Evolutionary conservation across 805 yeast species (phyloP).

Genomic region (Monosporozyma servazzii): DNA sequence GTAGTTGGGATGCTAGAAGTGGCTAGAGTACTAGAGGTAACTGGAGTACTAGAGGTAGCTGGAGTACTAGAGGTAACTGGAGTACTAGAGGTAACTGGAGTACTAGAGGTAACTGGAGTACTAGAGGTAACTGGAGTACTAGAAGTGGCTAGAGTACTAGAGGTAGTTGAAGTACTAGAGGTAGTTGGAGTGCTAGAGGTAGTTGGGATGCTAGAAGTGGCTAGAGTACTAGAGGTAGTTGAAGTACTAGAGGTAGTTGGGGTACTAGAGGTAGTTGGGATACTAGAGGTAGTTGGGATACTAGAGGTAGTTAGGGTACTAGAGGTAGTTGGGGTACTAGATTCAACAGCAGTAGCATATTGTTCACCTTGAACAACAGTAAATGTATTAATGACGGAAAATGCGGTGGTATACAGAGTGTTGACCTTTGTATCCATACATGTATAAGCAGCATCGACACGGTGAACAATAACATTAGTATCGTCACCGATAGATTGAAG

Average conservation of each 20-base stretch:
- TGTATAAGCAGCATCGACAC: slow-evolving; percentile 12
- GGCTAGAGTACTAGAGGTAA: no score
- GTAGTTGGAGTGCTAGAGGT: slow-evolving; percentile 5
- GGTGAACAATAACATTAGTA: slow-evolving; percentile 16
- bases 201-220: slow-evolving; percentile 2
- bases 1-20: no score
- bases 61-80: no score
- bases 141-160: slow-evolving; percentile 1
- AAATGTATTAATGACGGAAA: slow-evolving; percentile 7
- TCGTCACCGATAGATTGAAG: slow-evolving; percentile 23
- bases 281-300: slow-evolving; percentile 9
- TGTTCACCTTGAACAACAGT: slow-evolving; percentile 10
- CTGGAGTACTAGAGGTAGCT: no score
- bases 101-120: background rate
- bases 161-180: background rate
- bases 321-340: slow-evolving; percentile 6
- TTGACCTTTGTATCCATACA: slow-evolving; percentile 25
- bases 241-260: slow-evolving; percentile 11
- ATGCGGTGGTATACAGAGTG: slow-evolving; percentile 13
- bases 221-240: slow-evolving; percentile 8
- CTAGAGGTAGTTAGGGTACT: slow-evolving; percentile 4
- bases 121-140: background rate
- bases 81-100: no score
- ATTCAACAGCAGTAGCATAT: slow-evolving; percentile 12
- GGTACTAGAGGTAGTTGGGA: slow-evolving; percentile 5